These are phyloP conservation scores for Phytophthora fragariaefolia DNA, from an alignment of 352 stramenopile genomes.

Conservation along the genomic window DNA sequence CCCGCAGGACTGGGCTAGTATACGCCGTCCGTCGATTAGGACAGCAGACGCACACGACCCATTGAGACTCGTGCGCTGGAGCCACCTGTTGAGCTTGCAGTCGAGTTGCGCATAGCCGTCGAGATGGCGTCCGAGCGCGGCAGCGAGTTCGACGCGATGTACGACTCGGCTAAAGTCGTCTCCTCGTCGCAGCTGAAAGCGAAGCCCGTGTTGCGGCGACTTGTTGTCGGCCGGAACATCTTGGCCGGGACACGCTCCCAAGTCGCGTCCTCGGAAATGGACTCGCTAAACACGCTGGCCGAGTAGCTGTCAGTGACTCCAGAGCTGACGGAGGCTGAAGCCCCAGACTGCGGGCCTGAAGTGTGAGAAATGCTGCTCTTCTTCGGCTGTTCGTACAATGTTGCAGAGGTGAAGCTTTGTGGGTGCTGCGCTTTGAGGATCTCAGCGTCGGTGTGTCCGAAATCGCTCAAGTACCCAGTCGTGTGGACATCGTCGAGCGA, in stretches of 20 bases:
- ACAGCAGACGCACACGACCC: slow-evolving; percentile 35
- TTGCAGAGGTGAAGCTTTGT: slow-evolving; percentile 23
- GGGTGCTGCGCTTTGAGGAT: slow-evolving; percentile 43
- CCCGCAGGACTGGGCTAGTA: slow-evolving; percentile 4
- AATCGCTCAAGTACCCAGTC: slow-evolving; percentile 55
- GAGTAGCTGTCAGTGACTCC: slow-evolving; percentile 57
- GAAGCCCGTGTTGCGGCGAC: slow-evolving; percentile 72
- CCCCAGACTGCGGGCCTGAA: slow-evolving; percentile 29
- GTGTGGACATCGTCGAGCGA: slow-evolving; percentile 75
- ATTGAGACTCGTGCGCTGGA: slow-evolving; percentile 39
- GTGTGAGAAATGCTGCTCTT: slow-evolving; percentile 22
- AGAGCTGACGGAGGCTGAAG: slow-evolving; percentile 7
- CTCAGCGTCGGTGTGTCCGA: slow-evolving; percentile 55
- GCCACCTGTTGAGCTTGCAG: slow-evolving; percentile 18
- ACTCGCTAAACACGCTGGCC: slow-evolving; percentile 70
- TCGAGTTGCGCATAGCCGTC: slow-evolving; percentile 68
- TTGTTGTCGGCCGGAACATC: slow-evolving; percentile 42
- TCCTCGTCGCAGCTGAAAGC: slow-evolving; percentile 88
- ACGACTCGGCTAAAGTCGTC: slow-evolving; percentile 83
- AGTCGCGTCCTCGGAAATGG: slow-evolving; percentile 46
- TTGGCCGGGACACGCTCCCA: slow-evolving; percentile 53
- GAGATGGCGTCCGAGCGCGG: slow-evolving; percentile 70
- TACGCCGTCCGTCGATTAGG: slow-evolving; percentile 12
- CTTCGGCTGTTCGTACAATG: slow-evolving; percentile 39
- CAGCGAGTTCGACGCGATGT: slow-evolving; percentile 84